A percentile compares a stretch with the other conserved stretches of the same genome.
phyloP scores from a whole-genome alignment of 2,329 filamentous ascomycete genomes.

The Epichloe sibirici region DNA sequence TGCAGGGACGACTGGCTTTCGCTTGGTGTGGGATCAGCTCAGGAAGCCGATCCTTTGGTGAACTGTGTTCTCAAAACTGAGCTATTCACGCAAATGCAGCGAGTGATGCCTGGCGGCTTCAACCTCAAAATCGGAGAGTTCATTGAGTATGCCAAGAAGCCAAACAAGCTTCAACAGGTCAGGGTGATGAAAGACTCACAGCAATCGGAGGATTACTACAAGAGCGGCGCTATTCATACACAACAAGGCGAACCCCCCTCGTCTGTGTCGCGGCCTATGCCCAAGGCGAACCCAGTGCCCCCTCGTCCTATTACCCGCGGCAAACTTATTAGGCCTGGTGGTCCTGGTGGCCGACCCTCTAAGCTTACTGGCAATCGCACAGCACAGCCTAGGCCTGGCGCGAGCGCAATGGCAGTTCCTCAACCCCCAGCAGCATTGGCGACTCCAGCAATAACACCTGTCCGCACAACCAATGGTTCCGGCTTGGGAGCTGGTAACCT shows the following conservation, averaged over 20 bases:
- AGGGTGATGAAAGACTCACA: conserved; percentile 85
- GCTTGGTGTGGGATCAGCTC: conserved; percentile 74
- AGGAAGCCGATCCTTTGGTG: conserved; percentile 86
- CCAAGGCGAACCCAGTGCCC: conserved; percentile 74
- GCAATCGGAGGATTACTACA: conserved; percentile 72
- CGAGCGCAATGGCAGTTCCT: conserved; percentile 20
- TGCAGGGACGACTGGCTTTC: conserved; percentile 96
- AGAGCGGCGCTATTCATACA: conserved; percentile 85
- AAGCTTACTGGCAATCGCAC: conserved; percentile 46
- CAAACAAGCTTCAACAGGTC: conserved; percentile 76
- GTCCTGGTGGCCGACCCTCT: conserved; percentile 69
- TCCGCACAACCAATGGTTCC: conserved; percentile 1
- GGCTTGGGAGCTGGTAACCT: conserved; percentile 11
- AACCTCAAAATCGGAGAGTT: conserved; percentile 71
- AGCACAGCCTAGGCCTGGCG: conserved; percentile 30
- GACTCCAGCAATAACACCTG: background rate
- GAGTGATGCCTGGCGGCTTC: conserved; percentile 65
- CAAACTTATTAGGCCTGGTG: conserved; percentile 81
- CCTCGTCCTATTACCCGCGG: conserved; percentile 86
- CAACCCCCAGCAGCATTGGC: conserved; percentile 21
- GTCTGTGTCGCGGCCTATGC: conserved; percentile 73
- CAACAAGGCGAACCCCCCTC: conserved; percentile 71
- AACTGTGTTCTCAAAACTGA: conserved; percentile 96
- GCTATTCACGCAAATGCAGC: conserved; percentile 83
- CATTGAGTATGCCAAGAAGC: conserved; percentile 97